These are phyloP conservation scores for Fusarium austroafricanum DNA, from an alignment of 2,329 filamentous ascomycete genomes.

Conservation along the genomic window DNA sequence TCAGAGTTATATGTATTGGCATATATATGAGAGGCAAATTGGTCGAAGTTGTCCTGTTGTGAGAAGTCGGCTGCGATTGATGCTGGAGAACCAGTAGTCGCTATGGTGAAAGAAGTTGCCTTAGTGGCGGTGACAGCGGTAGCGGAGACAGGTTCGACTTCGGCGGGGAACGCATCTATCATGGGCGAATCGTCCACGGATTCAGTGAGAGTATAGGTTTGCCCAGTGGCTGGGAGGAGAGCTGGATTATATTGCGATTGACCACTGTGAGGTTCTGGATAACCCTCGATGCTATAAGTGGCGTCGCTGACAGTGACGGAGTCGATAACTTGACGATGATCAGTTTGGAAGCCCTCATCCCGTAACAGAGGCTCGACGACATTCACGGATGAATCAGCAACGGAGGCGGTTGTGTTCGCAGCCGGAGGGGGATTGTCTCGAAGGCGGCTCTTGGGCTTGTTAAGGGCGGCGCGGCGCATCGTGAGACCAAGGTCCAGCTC, in stretches of 20 bases:
- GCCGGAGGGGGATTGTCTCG: slow-evolving; percentile 24
- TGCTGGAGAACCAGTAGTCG: slow-evolving; percentile 5
- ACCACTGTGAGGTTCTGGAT: slow-evolving; percentile 15
- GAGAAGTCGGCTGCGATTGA: slow-evolving; percentile 1
- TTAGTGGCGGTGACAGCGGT: slow-evolving; percentile 19
- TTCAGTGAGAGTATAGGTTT: slow-evolving; percentile 20
- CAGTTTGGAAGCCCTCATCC: slow-evolving; percentile 40
- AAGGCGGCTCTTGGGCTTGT: slow-evolving; percentile 30
- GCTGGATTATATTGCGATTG: slow-evolving; percentile 9
- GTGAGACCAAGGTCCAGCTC: slow-evolving; percentile 30
- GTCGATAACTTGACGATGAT: slow-evolving; percentile 17
- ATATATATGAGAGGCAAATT: slow-evolving; percentile 10
- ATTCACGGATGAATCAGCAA: slow-evolving; percentile 17
- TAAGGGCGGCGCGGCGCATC: slow-evolving; percentile 41
- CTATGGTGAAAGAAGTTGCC: slow-evolving; percentile 20
- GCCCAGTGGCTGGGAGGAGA: slow-evolving; percentile 6
- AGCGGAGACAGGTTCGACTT: slow-evolving; percentile 21
- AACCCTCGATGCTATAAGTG: slow-evolving; percentile 4
- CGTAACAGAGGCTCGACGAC: slow-evolving; percentile 24
- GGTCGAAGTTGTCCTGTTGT: slow-evolving; percentile 13
- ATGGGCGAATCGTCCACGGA: slow-evolving; percentile 32
- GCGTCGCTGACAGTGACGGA: slow-evolving; percentile 12
- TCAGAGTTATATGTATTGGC: slow-evolving; percentile 5
- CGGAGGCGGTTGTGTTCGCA: slow-evolving; percentile 4
- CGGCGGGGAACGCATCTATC: slow-evolving; percentile 34